phyloP scores from a whole-genome alignment of 768 basidiomycete genomes.

The Sarcomyxa edulis region DNA sequence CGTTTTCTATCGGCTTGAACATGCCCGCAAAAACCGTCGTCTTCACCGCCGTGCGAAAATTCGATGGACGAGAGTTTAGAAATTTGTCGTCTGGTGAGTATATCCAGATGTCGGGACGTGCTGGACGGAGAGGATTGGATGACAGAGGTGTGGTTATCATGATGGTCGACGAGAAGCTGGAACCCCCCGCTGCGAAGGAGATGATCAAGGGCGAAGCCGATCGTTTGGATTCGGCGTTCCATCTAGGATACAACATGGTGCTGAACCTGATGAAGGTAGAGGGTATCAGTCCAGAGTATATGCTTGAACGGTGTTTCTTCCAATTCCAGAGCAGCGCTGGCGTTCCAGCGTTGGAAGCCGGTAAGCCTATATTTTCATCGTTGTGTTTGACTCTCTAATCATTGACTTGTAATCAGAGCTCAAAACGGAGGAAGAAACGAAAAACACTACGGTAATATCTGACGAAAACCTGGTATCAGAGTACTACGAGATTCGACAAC shows the following conservation, averaged over 20 bases:
- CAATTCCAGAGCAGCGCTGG: constrained; percentile 95
- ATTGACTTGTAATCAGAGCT: constrained; percentile 49
- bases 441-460: constrained; percentile 63
- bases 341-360: constrained; percentile 80
- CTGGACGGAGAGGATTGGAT: constrained; percentile 93
- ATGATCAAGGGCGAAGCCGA: constrained; percentile 99
- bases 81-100: constrained; percentile 95
- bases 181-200: constrained; percentile 83
- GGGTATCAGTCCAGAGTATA: constrained; percentile 95
- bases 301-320: constrained; percentile 97
- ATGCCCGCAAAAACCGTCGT: constrained; percentile 99
- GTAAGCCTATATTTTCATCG: constrained; percentile 37
- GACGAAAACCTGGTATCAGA: constrained; percentile 81
- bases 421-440: constrained; percentile 61
- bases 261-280: constrained; percentile 98
- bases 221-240: constrained; percentile 95
- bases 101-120: constrained; percentile 99
- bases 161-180: constrained; percentile 99
- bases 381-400: not conserved
- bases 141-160: constrained; percentile 99
- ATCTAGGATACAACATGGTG: constrained; percentile 98
- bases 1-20: constrained; percentile 95
- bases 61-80: constrained; percentile 92
- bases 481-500: constrained; percentile 91
- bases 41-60: constrained; percentile 93